Conservation (phyloP, 2,329 filamentous ascomycete genomes). For the Aschersonia sp. region DNA sequence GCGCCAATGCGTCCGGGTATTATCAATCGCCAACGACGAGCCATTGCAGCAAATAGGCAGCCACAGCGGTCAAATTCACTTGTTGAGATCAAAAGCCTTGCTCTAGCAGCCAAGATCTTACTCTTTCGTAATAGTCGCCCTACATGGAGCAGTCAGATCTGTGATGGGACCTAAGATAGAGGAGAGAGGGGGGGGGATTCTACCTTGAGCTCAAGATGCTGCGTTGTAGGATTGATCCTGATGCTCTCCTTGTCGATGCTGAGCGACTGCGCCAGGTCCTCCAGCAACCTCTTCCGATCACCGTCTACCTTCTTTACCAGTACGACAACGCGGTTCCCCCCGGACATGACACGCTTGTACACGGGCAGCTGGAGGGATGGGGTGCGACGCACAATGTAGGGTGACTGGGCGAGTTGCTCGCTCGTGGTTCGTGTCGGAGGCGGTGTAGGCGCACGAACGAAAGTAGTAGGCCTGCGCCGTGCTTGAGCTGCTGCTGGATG, state of each 20-base stretch:
- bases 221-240: slow-evolving; percentile 44
- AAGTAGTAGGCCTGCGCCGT: slow-evolving; percentile 9
- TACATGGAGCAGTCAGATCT: slow-evolving; percentile 5
- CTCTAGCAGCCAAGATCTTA: slow-evolving; percentile 17
- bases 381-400: slow-evolving; percentile 63
- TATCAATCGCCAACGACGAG: too few relatives aligned
- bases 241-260: slow-evolving; percentile 39
- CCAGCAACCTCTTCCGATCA: slow-evolving; percentile 45
- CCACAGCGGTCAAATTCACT: too few relatives aligned
- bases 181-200: not conserved
- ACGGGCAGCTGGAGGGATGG: slow-evolving; percentile 57
- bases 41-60: too few relatives aligned
- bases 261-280: slow-evolving; percentile 47
- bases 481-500: slow-evolving; percentile 4
- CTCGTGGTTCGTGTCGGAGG: slow-evolving; percentile 14
- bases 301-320: slow-evolving; percentile 69
- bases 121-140: slow-evolving; percentile 18
- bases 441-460: slow-evolving; percentile 13
- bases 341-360: slow-evolving; percentile 59
- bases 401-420: slow-evolving; percentile 16
- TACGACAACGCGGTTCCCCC: slow-evolving; percentile 63
- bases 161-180: not conserved
- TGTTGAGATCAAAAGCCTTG: slow-evolving; percentile 17
- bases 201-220: slow-evolving; percentile 65
- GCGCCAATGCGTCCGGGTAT: too few relatives aligned